Evolutionary conservation across 305 asterid genomes (phyloP), one percentile per base, ranked within the genome.

Genomic region (Solanum chacoense): DNA sequence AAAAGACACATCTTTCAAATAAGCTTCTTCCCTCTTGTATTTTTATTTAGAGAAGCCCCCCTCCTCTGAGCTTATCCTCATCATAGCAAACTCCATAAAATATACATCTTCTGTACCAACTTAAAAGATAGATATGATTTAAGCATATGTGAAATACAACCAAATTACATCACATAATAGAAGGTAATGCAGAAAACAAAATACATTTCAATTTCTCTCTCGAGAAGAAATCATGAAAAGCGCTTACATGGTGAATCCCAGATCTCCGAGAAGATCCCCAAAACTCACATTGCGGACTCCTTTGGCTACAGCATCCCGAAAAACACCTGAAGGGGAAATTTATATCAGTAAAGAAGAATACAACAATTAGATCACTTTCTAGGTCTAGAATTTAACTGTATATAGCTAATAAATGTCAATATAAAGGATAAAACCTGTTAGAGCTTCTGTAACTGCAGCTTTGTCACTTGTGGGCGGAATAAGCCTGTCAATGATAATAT

Each of bases 381-480:
- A 77, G 72, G 59, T 34, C 76, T 59, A 67, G 37, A 38, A n/a
- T 20, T 31, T 45, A 24, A 77, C 35, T 31, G 73, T 35, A 55
- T 45, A 55, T 45, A 77, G 55, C 32, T 55, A 26, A 77, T 77
- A 87, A 87, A 77, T 76, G 73, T 40, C 50, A 42, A 77, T 7
- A 42, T 40, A 77, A 65, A 87, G 85, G 89, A 79, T 11, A 35
- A 76, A 74, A 96, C 99, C 99, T 93, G 99, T 97, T 91, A 96
- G 91, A 79, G 98, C 99, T 78, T 90, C 81, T 91, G 99, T 93
- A 80, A 96, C 99, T 31, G 96, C 98, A 38, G 91, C 98, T 93
- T 93, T 92, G 91, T 97, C 98, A 88, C 98, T 94, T 85, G 98
- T 94, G 81, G 98, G 92, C 81, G 99, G 99, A 92, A 97, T 96